A percentile compares a stretch with the other conserved stretches of the same genome.
Conservation (phyloP, 2,329 filamentous ascomycete species). For the Herpotrichia juniperi region DNA sequence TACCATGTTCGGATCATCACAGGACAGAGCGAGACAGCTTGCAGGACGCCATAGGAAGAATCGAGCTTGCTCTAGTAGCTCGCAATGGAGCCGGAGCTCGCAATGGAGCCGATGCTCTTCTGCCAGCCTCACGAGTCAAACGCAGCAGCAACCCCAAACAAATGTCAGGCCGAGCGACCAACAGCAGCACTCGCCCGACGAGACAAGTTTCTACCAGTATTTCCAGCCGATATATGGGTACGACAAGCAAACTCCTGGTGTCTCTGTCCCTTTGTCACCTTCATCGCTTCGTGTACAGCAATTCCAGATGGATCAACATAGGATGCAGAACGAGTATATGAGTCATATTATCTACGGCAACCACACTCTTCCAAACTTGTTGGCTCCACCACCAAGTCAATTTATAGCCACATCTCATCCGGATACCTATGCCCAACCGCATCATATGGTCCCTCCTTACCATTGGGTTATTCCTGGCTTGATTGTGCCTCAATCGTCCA, state of each 20-base stretch:
- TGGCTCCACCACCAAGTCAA: conserved; percentile 4
- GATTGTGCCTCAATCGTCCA: too few species aligned
- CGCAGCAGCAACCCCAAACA: conserved; percentile 15
- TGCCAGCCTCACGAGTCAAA: background rate
- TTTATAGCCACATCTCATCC: conserved; percentile 3
- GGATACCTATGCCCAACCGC: background rate
- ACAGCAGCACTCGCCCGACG: background rate
- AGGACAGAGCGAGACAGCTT: conserved; percentile 43
- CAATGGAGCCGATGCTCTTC: background rate
- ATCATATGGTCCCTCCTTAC: background rate
- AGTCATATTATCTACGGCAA: conserved; percentile 30
- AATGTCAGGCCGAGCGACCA: too few species aligned
- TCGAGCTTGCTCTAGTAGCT: conserved; percentile 27
- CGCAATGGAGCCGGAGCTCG: conserved; percentile 14
- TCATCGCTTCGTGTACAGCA: conserved; percentile 5
- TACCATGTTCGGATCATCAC: conserved; percentile 40
- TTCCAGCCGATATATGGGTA: background rate
- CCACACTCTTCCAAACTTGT: conserved; percentile 3
- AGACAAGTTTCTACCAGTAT: background rate
- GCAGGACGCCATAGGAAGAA: conserved; percentile 37
- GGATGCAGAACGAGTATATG: conserved; percentile 29
- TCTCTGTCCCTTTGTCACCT: conserved; percentile 6
- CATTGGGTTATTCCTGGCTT: too few species aligned
- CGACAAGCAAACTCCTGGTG: background rate
- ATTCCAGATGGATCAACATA: conserved; percentile 20